Percentiles rank a stretch among this genome's conserved stretches.
Conservation (phyloP, 2,329 filamentous ascomycete species). For the Penicillium paneum region DNA sequence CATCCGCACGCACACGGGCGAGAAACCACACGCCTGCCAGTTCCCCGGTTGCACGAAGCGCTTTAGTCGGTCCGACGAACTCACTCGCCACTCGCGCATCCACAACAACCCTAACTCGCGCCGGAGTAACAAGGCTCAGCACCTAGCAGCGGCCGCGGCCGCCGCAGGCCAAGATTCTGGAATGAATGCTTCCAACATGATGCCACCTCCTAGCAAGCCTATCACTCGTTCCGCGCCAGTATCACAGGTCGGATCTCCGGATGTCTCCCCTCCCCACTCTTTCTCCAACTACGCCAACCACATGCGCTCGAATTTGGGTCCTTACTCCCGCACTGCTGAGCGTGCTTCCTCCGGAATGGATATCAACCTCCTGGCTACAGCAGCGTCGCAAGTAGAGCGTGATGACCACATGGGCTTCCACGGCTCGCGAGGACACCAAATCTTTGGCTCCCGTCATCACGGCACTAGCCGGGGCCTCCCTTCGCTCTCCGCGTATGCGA, state of each 20-base stretch:
- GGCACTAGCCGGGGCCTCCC: constrained; percentile 59
- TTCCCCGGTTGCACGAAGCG: constrained; percentile 96
- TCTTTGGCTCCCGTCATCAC: constrained; percentile 44
- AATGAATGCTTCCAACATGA: constrained; percentile 59
- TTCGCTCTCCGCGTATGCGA: constrained; percentile 72
- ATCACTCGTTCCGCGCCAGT: constrained; percentile 84
- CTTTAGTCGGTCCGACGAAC: constrained; percentile 92
- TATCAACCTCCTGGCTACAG: constrained; percentile 67
- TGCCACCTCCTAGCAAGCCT: constrained; percentile 73
- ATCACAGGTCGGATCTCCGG: constrained; percentile 85
- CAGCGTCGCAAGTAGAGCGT: constrained; percentile 64
- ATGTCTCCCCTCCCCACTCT: constrained; percentile 90
- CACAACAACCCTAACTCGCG: constrained; percentile 98
- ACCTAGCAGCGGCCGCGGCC: constrained; percentile 57
- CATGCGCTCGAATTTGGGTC: constrained; percentile 56
- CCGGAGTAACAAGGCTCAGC: constrained; percentile 79
- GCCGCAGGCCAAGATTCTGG: constrained; percentile 53
- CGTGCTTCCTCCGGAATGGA: constrained; percentile 53
- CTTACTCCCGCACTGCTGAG: constrained; percentile 52
- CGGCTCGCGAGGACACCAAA: constrained; percentile 45
- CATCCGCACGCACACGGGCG: constrained; percentile 94
- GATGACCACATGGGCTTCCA: constrained; percentile 51
- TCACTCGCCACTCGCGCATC: constrained; percentile 95
- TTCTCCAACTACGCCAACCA: constrained; percentile 63
- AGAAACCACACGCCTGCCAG: constrained; percentile 95